Percentiles rank a stretch among this genome's conserved stretches.
phyloP scores from a whole-genome alignment of 495 filamentous ascomycete species.

The Friedmanniomyces endolithicus region DNA sequence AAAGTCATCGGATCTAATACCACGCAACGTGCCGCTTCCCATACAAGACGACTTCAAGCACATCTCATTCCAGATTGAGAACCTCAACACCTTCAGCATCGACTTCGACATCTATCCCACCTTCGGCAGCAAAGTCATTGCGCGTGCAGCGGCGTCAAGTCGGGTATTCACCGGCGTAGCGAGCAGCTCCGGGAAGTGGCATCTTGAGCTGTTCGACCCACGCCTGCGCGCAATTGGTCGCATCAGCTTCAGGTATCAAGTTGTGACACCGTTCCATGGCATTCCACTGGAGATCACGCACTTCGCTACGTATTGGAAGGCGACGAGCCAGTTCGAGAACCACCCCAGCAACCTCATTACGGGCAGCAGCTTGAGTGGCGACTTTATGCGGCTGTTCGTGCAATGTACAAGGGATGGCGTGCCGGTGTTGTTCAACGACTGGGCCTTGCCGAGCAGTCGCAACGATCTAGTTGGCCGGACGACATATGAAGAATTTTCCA shows the following conservation, averaged over 20 bases:
- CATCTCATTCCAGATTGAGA: conserved; percentile 92
- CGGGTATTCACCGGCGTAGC: conserved; percentile 62
- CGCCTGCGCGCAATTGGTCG: conserved; percentile 88
- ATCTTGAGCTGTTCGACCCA: conserved; percentile 82
- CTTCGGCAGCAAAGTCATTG: conserved; percentile 93
- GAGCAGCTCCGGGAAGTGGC: conserved; percentile 68
- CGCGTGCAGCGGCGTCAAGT: conserved; percentile 82
- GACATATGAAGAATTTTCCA: conserved; percentile 57
- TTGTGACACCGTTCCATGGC: conserved; percentile 94
- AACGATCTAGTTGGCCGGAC: conserved; percentile 65
- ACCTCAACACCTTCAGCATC: conserved; percentile 77
- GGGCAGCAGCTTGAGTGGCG: conserved; percentile 84
- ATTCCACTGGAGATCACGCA: conserved; percentile 89
- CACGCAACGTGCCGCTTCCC: conserved; percentile 84
- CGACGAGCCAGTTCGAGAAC: conserved; percentile 77
- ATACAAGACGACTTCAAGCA: conserved; percentile 89
- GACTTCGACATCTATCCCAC: conserved; percentile 98
- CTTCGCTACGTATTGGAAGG: conserved; percentile 99
- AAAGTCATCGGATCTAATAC: conserved; percentile 88
- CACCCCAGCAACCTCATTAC: conserved; percentile 79
- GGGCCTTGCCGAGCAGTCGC: conserved; percentile 37
- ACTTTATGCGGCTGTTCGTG: conserved; percentile 82
- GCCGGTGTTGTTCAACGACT: conserved; percentile 73
- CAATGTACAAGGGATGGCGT: conserved; percentile 79
- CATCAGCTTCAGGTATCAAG: conserved; percentile 83